Evolutionary conservation across 257 asterid genomes (phyloP).

Genomic region (Vinca minor): DNA sequence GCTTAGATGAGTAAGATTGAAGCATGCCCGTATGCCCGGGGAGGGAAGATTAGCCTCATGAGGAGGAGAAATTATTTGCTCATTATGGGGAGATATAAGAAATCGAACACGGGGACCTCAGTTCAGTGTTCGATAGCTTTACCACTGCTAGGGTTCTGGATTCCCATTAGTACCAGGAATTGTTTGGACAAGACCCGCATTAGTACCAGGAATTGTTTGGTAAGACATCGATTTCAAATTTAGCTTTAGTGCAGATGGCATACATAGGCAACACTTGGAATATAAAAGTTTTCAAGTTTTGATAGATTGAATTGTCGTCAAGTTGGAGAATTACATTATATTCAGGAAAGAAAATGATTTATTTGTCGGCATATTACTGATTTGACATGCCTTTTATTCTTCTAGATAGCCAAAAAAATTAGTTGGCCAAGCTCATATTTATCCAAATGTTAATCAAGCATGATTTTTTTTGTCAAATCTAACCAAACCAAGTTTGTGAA

Average conservation of each 20-base stretch:
- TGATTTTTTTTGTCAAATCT: slow-evolving; percentile 12
- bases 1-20: too few relatives aligned
- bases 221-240: slow-evolving; percentile 14
- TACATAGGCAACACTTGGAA: background rate
- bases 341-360: background rate
- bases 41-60: too few relatives aligned
- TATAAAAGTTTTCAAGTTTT: too few relatives aligned
- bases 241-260: slow-evolving; percentile 9
- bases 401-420: slow-evolving; percentile 16
- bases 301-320: too few relatives aligned
- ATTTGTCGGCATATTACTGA: slow-evolving; percentile 5
- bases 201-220: slow-evolving; percentile 9
- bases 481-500: slow-evolving; percentile 17
- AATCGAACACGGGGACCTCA: too few relatives aligned
- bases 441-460: slow-evolving; percentile 17
- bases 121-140: too few relatives aligned
- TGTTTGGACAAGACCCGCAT: too few relatives aligned
- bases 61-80: too few relatives aligned
- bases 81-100: too few relatives aligned
- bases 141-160: too few relatives aligned
- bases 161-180: background rate
- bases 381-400: slow-evolving; percentile 26
- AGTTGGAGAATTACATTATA: background rate
- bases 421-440: slow-evolving; percentile 5
- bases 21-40: too few relatives aligned